phyloP scores from a whole-genome alignment of 345 rosid species.

The Draba incana region DNA sequence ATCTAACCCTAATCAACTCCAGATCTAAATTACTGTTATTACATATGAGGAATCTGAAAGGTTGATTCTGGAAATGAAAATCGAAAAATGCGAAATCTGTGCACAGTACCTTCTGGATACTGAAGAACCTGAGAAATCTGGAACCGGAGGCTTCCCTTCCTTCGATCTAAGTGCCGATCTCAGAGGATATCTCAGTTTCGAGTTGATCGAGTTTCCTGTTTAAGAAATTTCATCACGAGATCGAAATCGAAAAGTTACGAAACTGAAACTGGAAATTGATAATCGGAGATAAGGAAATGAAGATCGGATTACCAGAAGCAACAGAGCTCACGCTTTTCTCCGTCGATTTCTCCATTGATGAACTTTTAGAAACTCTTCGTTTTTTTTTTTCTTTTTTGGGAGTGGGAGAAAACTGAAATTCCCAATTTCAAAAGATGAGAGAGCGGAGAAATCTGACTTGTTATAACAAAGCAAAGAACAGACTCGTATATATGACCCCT shows the following conservation, averaged over 20 bases:
- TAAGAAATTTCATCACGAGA: neutral
- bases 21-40: constrained; percentile 11
- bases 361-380: constrained; percentile 7
- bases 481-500: neutral
- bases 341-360: constrained; percentile 41
- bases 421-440: constrained; percentile 10
- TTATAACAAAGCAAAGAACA: constrained; percentile 9
- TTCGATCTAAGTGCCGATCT: constrained; percentile 71
- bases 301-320: constrained; percentile 49
- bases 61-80: neutral
- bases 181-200: constrained; percentile 75
- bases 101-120: constrained; percentile 23
- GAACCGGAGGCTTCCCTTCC: constrained; percentile 59
- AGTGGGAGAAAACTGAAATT: constrained; percentile 34
- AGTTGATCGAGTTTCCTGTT: constrained; percentile 52
- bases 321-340: constrained; percentile 49
- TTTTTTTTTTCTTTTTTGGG: neutral
- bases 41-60: neutral
- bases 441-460: constrained; percentile 31
- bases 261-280: constrained; percentile 4
- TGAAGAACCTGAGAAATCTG: constrained; percentile 52
- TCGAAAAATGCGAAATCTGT: neutral
- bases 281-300: neutral
- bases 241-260: neutral
- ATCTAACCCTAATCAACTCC: neutral